Conservation (phyloP, 352 stramenopile species). For the Phytophthora pini region DNA sequence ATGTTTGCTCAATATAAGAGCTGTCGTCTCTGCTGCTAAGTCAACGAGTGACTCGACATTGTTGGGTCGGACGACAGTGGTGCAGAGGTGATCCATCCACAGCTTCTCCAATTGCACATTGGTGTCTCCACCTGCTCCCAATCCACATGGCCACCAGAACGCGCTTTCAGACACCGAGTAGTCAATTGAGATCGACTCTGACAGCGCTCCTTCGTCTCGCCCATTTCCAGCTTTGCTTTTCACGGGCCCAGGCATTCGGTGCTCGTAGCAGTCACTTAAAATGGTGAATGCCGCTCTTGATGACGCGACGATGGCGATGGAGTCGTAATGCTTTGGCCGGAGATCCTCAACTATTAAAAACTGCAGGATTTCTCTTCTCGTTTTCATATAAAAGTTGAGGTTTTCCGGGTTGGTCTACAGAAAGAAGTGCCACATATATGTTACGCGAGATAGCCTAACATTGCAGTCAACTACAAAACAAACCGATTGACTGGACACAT, state of each 20-base stretch:
- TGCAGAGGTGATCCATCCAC: slow-evolving; percentile 81
- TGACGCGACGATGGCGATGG: slow-evolving; percentile 52
- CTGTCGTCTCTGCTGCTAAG: slow-evolving; percentile 74
- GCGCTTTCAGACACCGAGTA: slow-evolving; percentile 78
- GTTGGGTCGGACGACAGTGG: slow-evolving; percentile 67
- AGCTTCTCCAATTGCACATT: slow-evolving; percentile 44
- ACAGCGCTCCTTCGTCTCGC: slow-evolving; percentile 75
- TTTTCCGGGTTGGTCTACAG: slow-evolving; percentile 54
- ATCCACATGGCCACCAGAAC: slow-evolving; percentile 82
- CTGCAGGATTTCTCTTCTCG: slow-evolving; percentile 54
- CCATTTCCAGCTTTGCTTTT: slow-evolving; percentile 21
- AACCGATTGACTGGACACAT: slow-evolving; percentile 50
- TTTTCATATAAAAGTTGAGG: slow-evolving; percentile 66
- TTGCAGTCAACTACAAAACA: slow-evolving; percentile 4
- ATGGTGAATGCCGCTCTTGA: slow-evolving; percentile 75
- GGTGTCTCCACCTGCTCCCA: slow-evolving; percentile 9
- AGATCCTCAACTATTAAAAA: slow-evolving; percentile 65
- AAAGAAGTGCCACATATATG: slow-evolving; percentile 1
- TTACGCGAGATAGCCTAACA: slow-evolving; percentile 1
- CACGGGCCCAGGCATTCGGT: slow-evolving; percentile 38
- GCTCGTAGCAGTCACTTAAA: slow-evolving; percentile 81
- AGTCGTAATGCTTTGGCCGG: slow-evolving; percentile 56
- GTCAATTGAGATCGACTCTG: slow-evolving; percentile 74
- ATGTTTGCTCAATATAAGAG: slow-evolving; percentile 82
- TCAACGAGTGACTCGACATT: slow-evolving; percentile 74